A percentile compares a stretch with the other conserved stretches of the same genome.
These are phyloP conservation scores for Cupressus sempervirens DNA, from an alignment of 75 land plant species.

Conservation along the genomic window DNA sequence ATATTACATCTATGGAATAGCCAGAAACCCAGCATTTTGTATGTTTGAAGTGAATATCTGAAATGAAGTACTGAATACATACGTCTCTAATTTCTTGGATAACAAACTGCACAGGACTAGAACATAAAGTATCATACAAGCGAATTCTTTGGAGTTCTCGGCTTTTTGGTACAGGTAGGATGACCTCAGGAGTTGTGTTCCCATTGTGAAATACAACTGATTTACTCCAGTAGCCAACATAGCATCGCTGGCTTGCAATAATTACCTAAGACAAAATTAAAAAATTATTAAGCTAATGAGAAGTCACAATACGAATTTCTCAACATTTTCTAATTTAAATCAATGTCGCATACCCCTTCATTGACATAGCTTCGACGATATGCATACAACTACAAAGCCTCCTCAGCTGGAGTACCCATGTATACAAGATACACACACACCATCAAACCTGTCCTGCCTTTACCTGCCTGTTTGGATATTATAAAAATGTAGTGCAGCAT, in stretches of 20 bases:
- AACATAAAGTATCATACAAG: conserved; percentile 47
- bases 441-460: conserved; percentile 84
- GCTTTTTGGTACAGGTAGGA: conserved; percentile 33
- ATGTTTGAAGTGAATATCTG: background rate
- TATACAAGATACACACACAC: conserved; percentile 71
- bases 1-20: background rate
- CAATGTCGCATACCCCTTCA: conserved; percentile 48
- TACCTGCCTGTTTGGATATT: conserved; percentile 56
- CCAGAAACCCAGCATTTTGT: background rate
- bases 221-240: conserved; percentile 62
- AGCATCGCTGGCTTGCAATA: conserved; percentile 67
- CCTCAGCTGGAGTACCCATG: conserved; percentile 54
- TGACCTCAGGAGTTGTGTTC: conserved; percentile 26
- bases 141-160: conserved; percentile 65
- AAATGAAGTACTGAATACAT: background rate
- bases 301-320: background rate
- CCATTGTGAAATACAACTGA: conserved; percentile 31
- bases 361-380: conserved; percentile 57
- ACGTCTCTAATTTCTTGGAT: conserved; percentile 53
- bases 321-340: background rate
- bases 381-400: conserved; percentile 64
- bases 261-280: conserved; percentile 38
- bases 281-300: background rate
- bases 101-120: conserved; percentile 41
- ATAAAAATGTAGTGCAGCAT: background rate